phyloP scores from a whole-genome alignment of 345 rosid species.

The Microcos paniculata region DNA sequence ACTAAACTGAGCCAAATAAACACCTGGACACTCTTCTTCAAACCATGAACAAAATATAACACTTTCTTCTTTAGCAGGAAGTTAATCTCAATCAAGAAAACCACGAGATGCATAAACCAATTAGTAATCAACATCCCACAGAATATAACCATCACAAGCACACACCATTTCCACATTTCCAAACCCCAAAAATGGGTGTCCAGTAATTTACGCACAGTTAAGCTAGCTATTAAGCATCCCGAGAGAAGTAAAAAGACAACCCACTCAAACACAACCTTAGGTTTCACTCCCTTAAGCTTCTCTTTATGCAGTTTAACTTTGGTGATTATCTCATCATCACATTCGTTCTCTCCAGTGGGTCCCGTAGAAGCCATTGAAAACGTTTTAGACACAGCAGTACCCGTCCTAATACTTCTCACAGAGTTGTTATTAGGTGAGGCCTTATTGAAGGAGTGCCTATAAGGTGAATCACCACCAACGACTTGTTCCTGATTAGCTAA shows the following conservation, averaged over 20 bases:
- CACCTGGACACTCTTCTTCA: conserved; percentile 80
- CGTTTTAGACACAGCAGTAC: conserved; percentile 37
- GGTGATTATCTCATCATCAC: conserved; percentile 57
- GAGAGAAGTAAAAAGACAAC: conserved; percentile 34
- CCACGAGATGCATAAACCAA: conserved; percentile 72
- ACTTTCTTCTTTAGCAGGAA: conserved; percentile 73
- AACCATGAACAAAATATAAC: conserved; percentile 89
- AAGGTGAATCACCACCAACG: conserved; percentile 35
- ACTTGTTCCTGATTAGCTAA: conserved; percentile 37
- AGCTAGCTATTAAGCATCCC: conserved; percentile 54
- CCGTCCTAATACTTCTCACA: conserved; percentile 25
- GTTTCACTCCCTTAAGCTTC: conserved; percentile 32
- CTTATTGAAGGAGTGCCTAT: conserved; percentile 32
- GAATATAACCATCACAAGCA: conserved; percentile 69
- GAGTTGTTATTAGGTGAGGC: conserved; percentile 55
- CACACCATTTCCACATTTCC: conserved; percentile 80
- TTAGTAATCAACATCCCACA: conserved; percentile 71
- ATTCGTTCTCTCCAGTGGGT: conserved; percentile 41
- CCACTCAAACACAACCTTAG: conserved; percentile 52
- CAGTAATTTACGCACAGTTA: conserved; percentile 39
- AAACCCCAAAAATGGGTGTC: conserved; percentile 48
- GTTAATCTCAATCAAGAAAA: conserved; percentile 76
- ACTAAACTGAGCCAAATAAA: conserved; percentile 69
- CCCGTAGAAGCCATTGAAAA: conserved; percentile 40
- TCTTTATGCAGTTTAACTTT: conserved; percentile 48